Evolutionary conservation across 129 eudicot species (phyloP), one percentile per base, ranked within the genome.

Genomic region (Tagetes patula): DNA sequence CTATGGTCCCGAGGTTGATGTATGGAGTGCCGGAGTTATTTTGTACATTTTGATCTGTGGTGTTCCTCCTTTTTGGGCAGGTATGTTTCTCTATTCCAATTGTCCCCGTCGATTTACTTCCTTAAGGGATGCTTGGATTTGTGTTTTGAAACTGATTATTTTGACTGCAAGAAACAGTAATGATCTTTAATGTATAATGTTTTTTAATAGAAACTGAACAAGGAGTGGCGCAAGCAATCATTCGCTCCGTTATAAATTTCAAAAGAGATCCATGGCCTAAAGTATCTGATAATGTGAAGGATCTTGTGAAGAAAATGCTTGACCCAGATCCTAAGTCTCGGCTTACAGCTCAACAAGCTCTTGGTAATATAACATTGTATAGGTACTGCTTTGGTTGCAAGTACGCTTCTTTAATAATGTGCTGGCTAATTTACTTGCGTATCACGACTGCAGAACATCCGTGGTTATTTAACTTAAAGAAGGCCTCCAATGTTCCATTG

Each of bases 61-160:
- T 71, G 96, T 89, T 65, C 96, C 96, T 6, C 96, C 96, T 31
- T 90, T 90, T 79, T 90, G 96, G 96, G 96, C 95, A 87, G 94
- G 96, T 87, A 40, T 2, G 77, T 33, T 71, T 65, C 43, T 31
- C 6, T 48, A 48, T 71, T 49, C 47, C 42, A 67, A 32, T 14
- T 6, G 34, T 75, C 14, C 34, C 30, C 2, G 37, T 27, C 63
- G 38, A 30, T 56, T 56, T 56, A 52, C 59, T 52, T 14, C 6
- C 59, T 52, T 52, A 52, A 52, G 31, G 62, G 34, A 11, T 30
- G 62, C 30, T 55, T 31, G 62, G 62, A 55, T 27, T 27, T 55
- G 34, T 13, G 9, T 32, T 45, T 67, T 11, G 67, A 61, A 61
- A 34, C 7, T 36, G 45, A 61, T 36, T 61, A 60, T 60, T 36